These are phyloP conservation scores for Mycena citricolor DNA, from an alignment of 1,284 basidiomycete genomes.

Conservation along the genomic window DNA sequence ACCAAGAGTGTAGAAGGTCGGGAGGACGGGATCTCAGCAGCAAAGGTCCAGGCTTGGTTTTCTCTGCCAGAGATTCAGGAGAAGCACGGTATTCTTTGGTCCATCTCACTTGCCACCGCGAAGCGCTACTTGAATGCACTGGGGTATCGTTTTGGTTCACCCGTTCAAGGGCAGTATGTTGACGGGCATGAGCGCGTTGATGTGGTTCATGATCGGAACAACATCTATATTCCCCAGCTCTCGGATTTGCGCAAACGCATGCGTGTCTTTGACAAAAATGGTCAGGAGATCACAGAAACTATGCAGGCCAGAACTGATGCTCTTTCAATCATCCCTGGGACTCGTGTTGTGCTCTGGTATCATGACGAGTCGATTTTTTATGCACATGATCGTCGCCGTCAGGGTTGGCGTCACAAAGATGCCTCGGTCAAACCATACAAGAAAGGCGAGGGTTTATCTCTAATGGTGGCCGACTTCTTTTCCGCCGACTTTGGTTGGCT, in stretches of 20 bases:
- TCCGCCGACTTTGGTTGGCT: conserved; percentile 44
- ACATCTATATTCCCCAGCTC: conserved; percentile 27
- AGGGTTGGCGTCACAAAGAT: conserved; percentile 32
- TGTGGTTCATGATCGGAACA: conserved; percentile 31
- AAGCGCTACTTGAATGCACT: conserved; percentile 27
- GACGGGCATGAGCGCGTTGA: conserved; percentile 37
- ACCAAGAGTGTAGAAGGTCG: neutral
- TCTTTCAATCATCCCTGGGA: too few species aligned
- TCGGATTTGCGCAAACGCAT: neutral
- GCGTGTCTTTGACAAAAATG: neutral
- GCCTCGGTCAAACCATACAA: conserved; percentile 29
- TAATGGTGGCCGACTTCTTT: conserved; percentile 46
- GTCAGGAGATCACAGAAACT: neutral
- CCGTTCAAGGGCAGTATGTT: conserved; percentile 31
- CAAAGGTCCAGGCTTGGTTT: conserved; percentile 9
- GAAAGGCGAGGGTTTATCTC: conserved; percentile 40
- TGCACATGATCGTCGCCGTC: conserved; percentile 31
- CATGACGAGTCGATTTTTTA: conserved; percentile 40
- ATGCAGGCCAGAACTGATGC: too few species aligned
- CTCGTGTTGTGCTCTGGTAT: conserved; percentile 17
- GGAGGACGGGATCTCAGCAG: neutral
- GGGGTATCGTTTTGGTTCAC: conserved; percentile 23
- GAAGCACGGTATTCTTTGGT: conserved; percentile 28
- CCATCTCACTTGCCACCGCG: conserved; percentile 28
- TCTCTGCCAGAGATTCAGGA: conserved; percentile 23